Percentiles rank a stretch among this genome's conserved stretches.
Conservation (phyloP, 495 filamentous ascomycete genomes). For the Penicillium samsonianum region DNA sequence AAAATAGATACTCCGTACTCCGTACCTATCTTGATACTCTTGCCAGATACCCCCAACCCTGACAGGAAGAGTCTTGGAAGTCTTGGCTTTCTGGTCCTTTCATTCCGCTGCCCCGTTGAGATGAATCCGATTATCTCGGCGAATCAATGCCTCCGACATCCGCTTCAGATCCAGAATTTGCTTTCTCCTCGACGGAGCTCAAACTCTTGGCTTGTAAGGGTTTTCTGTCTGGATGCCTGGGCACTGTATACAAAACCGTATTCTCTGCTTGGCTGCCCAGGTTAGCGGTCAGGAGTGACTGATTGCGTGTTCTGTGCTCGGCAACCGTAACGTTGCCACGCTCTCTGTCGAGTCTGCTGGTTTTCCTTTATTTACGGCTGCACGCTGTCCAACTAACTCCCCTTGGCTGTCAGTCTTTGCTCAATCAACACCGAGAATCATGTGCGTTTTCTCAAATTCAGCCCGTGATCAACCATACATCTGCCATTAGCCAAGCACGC, state of each 20-base stretch:
- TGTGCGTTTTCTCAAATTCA: neutral
- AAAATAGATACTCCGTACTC: constrained; percentile 4
- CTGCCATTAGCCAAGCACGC: constrained; percentile 1
- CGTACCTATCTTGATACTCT: neutral
- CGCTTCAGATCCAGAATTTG: constrained; percentile 2
- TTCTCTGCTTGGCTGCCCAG: constrained; percentile 10
- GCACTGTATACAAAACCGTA: constrained; percentile 8
- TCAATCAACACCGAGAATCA: neutral
- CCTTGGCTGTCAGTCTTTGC: neutral
- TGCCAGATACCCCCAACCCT: neutral
- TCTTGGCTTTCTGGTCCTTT: constrained; percentile 15
- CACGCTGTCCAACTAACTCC: neutral
- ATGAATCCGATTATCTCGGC: constrained; percentile 1
- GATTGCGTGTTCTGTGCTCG: constrained; percentile 16
- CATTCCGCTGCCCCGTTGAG: constrained; percentile 18
- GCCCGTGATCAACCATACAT: neutral
- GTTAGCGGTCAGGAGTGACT: constrained; percentile 7
- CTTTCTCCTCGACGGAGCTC: neutral
- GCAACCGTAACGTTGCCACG: constrained; percentile 1
- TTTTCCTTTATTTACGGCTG: neutral
- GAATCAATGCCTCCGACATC: constrained; percentile 1
- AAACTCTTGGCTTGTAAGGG: constrained; percentile 3
- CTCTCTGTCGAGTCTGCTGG: neutral
- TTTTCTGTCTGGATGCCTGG: constrained; percentile 3
- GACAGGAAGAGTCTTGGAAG: neutral